Evolutionary conservation across 2,329 filamentous ascomycete species (phyloP).

Genomic region (Fusarium solani-melongenae): DNA sequence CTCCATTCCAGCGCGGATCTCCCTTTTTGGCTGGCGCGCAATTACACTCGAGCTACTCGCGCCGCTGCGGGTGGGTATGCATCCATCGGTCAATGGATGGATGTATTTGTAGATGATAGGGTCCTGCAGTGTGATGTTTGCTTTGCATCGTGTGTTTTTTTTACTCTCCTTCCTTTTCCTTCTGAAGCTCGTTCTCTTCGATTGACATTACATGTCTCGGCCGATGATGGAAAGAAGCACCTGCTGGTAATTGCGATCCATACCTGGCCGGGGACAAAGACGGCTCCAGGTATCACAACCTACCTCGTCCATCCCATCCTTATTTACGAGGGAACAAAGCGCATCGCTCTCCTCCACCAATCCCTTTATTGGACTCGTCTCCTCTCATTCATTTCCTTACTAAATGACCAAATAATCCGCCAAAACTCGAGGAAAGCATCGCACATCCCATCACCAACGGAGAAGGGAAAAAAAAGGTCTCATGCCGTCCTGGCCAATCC

Average conservation of each 20-base stretch:
- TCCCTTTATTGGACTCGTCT: background rate
- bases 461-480: background rate
- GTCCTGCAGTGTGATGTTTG: background rate
- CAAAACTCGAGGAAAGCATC: background rate
- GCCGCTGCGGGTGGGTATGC: background rate
- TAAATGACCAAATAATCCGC: background rate
- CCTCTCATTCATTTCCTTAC: background rate
- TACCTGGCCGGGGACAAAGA: background rate
- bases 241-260: constrained; percentile 5
- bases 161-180: background rate
- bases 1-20: constrained; percentile 25
- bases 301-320: background rate
- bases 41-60: constrained; percentile 15
- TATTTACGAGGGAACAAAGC: background rate
- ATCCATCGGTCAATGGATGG: background rate
- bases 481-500: background rate
- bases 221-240: constrained; percentile 12
- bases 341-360: background rate
- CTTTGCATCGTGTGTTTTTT: constrained; percentile 2
- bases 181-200: background rate
- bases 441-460: background rate
- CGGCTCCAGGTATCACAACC: background rate
- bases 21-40: constrained; percentile 24
- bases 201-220: constrained; percentile 15
- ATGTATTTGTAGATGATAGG: background rate